Conservation (phyloP, 352 stramenopile genomes). For the Pythium angustatum region DNA sequence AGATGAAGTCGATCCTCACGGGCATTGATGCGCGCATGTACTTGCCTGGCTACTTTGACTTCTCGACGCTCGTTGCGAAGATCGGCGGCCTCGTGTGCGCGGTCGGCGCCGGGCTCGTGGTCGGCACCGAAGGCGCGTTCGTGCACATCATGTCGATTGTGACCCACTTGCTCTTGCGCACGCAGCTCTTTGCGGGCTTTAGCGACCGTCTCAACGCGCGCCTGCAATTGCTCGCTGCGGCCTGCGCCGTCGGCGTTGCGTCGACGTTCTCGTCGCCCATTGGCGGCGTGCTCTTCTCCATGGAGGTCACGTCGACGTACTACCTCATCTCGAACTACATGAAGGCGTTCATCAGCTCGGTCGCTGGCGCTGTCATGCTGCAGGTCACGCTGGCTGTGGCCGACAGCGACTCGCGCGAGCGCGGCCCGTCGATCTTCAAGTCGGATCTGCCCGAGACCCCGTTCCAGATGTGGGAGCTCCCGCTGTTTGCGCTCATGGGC, state of each 20-base stretch:
- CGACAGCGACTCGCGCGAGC: conserved; percentile 54
- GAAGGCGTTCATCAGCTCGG: conserved; percentile 85
- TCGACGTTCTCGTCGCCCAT: conserved; percentile 93
- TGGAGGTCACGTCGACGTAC: conserved; percentile 92
- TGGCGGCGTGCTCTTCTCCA: conserved; percentile 93
- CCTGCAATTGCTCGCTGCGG: conserved; percentile 89
- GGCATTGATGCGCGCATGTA: conserved; percentile 82
- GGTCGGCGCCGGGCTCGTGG: conserved; percentile 92
- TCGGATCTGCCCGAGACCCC: conserved; percentile 50
- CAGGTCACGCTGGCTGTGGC: conserved; percentile 64
- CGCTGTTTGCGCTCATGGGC: conserved; percentile 64
- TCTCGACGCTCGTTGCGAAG: conserved; percentile 85
- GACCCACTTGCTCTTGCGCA: conserved; percentile 88
- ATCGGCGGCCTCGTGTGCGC: conserved; percentile 93
- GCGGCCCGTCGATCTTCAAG: conserved; percentile 49
- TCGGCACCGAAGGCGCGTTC: conserved; percentile 98
- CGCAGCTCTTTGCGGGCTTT: conserved; percentile 70
- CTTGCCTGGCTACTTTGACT: conserved; percentile 81
- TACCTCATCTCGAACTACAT: conserved; percentile 91
- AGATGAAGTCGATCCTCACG: conserved; percentile 91
- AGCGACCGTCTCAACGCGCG: conserved; percentile 74
- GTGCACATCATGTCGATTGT: conserved; percentile 96
- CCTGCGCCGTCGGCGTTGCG: conserved; percentile 91
- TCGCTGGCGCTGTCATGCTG: conserved; percentile 75
- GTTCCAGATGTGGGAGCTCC: conserved; percentile 75